Conservation (phyloP, 164 flowering plant genomes). For the Magnolia officinalis region DNA sequence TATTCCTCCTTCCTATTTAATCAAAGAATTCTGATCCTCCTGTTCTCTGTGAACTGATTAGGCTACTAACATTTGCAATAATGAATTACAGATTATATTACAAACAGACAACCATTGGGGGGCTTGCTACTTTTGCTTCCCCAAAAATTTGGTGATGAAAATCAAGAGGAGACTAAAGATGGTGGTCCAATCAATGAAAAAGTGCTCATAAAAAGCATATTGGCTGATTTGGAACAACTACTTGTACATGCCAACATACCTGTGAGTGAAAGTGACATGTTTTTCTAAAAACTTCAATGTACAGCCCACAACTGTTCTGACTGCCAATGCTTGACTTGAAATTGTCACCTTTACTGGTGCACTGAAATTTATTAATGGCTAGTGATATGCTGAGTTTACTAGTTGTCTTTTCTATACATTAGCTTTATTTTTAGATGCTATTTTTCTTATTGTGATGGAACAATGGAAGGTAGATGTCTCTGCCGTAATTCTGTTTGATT, state of each 20-base stretch:
- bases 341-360: too few species aligned
- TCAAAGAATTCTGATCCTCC: neutral
- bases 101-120: constrained; percentile 56
- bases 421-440: too few species aligned
- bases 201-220: constrained; percentile 26
- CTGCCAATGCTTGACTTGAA: too few species aligned
- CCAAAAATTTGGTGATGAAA: constrained; percentile 36
- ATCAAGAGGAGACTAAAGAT: constrained; percentile 19
- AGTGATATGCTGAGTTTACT: too few species aligned
- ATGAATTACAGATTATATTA: constrained; percentile 50
- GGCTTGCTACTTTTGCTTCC: constrained; percentile 86
- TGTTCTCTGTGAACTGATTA: neutral
- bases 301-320: neutral
- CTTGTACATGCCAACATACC: constrained; percentile 69
- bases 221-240: constrained; percentile 62
- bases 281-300: neutral
- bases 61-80: constrained; percentile 4
- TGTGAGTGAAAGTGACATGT: constrained; percentile 47
- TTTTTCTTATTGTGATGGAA: too few species aligned
- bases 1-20: neutral
- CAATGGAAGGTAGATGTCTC: too few species aligned
- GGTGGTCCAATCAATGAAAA: constrained; percentile 21
- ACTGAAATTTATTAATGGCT: too few species aligned
- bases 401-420: too few species aligned
- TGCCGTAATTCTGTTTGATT: too few species aligned